A percentile compares a stretch with the other conserved stretches of the same genome.
Conservation (phyloP, 192 early-diverging fungal genomes). For the Backusella australiensis region DNA sequence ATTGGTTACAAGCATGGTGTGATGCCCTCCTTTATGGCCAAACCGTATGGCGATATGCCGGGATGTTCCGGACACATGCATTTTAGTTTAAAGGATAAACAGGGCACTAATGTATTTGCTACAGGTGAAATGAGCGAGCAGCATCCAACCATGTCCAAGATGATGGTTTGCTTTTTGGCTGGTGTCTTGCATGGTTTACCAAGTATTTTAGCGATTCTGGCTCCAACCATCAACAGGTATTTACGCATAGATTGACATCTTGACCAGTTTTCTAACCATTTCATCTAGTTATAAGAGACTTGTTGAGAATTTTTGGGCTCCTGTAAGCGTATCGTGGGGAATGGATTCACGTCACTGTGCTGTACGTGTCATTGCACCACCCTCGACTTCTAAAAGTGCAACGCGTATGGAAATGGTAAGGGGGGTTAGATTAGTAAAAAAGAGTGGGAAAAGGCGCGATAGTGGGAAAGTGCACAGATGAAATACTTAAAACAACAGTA, state of each 20-base stretch:
- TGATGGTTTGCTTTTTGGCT: constrained; percentile 53
- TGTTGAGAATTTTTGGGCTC: constrained; percentile 84
- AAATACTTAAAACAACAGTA: neutral
- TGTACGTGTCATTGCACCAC: constrained; percentile 73
- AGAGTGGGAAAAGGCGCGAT: neutral
- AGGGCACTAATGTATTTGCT: constrained; percentile 55
- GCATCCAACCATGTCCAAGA: constrained; percentile 46
- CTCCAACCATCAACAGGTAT: constrained; percentile 76
- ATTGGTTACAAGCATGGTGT: constrained; percentile 65
- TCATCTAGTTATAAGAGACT: constrained; percentile 68
- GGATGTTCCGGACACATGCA: constrained; percentile 84
- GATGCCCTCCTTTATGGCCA: constrained; percentile 85
- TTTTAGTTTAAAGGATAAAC: constrained; percentile 56
- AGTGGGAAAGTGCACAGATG: neutral
- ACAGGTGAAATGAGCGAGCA: constrained; percentile 14
- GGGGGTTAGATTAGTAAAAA: neutral
- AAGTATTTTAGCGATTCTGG: constrained; percentile 67
- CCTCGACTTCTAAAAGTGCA: constrained; percentile 59
- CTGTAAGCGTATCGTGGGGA: constrained; percentile 78
- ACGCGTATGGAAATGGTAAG: constrained; percentile 70
- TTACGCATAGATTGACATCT: neutral
- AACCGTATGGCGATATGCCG: constrained; percentile 67
- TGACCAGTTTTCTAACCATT: neutral
- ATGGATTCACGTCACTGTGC: constrained; percentile 70
- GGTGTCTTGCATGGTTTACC: constrained; percentile 62